Evolutionary conservation across 1,284 basidiomycete genomes (phyloP), one percentile per base, ranked within the genome.

Genomic region (Sporisorium reilianum): DNA sequence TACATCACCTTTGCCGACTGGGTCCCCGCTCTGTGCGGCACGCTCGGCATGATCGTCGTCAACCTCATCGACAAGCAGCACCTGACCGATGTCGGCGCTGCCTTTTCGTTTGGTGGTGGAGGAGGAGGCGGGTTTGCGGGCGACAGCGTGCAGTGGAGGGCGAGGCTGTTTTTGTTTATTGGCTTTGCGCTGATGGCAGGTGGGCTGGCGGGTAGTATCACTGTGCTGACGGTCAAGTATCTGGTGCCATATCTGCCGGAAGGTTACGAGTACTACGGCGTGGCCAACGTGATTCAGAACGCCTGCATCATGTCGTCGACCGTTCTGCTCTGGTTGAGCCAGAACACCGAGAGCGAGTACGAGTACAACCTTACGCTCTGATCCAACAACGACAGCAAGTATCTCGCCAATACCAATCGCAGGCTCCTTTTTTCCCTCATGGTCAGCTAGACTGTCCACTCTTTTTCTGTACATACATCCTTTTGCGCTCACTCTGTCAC

Each of bases 151-250:
- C 93, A 95, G 18, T 96, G 94, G 93, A 88, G 93, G 67, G 95
- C 95, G 3, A 87, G 95, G 36, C 86, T 96, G 68, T 90, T 96
- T 78, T 86, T 98, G 77, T 99, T 99, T 86, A 89, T 98, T 70
- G 96, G 96, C 0, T 97, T 99, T 82, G 95, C 96, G 0, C 86
- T 98, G 55, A 94, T 98, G 93, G 95, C 95, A 0, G 95, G 95
- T 26, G 96, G 95, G 1, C 86, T 98, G 55, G 95, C 95, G 12
- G 95, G 95, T 48, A 95, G 93, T 82, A 89, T 96, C 80, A 92
- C 92, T 8, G 89, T 98, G 12, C 87, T 97, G 38, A 91, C 97
- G 58, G 88, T 99, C 83, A 98, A 98, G 86, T 99, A 99, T 84
- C 86, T 96, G 71, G 86, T 97, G 32, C 88, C 89, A 9, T 88